These are phyloP conservation scores for Fusarium staphyleae DNA, from an alignment of 2,329 filamentous ascomycete genomes.

Conservation along the genomic window DNA sequence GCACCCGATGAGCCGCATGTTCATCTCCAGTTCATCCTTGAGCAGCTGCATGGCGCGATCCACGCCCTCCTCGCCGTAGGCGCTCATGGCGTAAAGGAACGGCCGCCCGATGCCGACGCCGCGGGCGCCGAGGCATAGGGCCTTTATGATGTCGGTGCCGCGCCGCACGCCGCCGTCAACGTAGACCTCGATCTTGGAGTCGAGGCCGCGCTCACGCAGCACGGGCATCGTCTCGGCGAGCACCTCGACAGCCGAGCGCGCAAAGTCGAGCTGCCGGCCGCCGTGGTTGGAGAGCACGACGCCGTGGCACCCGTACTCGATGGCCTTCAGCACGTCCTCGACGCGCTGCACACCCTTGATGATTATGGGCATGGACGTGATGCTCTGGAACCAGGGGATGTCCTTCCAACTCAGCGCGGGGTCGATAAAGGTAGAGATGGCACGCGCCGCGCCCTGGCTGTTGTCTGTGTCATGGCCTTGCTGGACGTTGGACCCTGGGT, in stretches of 20 bases:
- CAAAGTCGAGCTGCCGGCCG: slow-evolving; percentile 90
- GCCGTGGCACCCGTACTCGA: slow-evolving; percentile 81
- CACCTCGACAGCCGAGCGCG: slow-evolving; percentile 87
- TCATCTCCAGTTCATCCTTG: slow-evolving; percentile 98
- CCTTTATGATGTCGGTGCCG: slow-evolving; percentile 94
- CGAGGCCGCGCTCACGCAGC: slow-evolving; percentile 74
- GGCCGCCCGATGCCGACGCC: slow-evolving; percentile 94
- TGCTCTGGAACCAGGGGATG: slow-evolving; percentile 87
- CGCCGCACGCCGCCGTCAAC: slow-evolving; percentile 90
- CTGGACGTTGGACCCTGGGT: slow-evolving; percentile 85
- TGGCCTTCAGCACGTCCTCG: slow-evolving; percentile 90
- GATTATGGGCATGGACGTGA: slow-evolving; percentile 94
- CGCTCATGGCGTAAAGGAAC: slow-evolving; percentile 95
- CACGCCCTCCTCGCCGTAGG: slow-evolving; percentile 87
- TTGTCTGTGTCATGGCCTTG: slow-evolving; percentile 78
- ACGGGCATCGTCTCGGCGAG: slow-evolving; percentile 93
- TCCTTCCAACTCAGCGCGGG: slow-evolving; percentile 93
- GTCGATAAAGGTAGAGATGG: slow-evolving; percentile 97
- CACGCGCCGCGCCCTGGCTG: slow-evolving; percentile 89
- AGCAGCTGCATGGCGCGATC: slow-evolving; percentile 91
- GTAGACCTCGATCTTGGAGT: slow-evolving; percentile 83
- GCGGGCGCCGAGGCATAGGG: slow-evolving; percentile 87
- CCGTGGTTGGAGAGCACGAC: slow-evolving; percentile 97
- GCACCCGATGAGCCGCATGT: slow-evolving; percentile 92
- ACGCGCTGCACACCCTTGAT: slow-evolving; percentile 97